These are phyloP conservation scores for Fusarium caatingaense DNA, from an alignment of 2,329 filamentous ascomycete species.

Conservation along the genomic window DNA sequence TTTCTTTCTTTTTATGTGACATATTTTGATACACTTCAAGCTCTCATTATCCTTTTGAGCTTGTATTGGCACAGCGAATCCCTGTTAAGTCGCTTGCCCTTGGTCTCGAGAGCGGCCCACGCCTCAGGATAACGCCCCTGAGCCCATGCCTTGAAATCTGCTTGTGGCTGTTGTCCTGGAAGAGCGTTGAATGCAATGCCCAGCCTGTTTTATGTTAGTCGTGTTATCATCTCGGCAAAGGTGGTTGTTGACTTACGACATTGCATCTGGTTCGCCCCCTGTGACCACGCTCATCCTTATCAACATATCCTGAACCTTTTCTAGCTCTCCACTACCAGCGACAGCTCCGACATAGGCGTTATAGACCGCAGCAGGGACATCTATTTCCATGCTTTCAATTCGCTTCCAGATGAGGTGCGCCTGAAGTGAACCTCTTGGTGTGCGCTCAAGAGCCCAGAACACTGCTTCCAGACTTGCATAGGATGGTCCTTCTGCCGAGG, in stretches of 20 bases:
- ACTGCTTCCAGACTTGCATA: constrained; percentile 84
- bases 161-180: constrained; percentile 72
- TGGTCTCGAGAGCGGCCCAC: constrained; percentile 74
- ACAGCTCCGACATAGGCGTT: constrained; percentile 81
- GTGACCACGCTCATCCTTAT: constrained; percentile 73
- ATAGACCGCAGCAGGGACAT: constrained; percentile 79
- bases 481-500: constrained; percentile 85
- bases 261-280: constrained; percentile 73
- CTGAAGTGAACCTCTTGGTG: constrained; percentile 66
- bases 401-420: constrained; percentile 77
- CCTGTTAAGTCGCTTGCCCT: constrained; percentile 59
- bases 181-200: constrained; percentile 82
- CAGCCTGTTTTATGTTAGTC: constrained; percentile 63
- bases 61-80: constrained; percentile 62
- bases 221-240: neutral
- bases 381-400: constrained; percentile 79
- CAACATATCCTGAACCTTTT: constrained; percentile 74
- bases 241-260: constrained; percentile 71
- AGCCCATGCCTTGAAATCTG: constrained; percentile 80
- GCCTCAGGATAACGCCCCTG: constrained; percentile 72
- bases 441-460: constrained; percentile 79
- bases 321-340: constrained; percentile 76
- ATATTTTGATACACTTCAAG: constrained; percentile 55
- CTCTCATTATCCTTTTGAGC: constrained; percentile 60
- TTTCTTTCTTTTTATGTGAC: constrained; percentile 28